Base-by-base conservation (phyloP, 2,329 filamentous ascomycete genomes). In the Cladosporium colombiae region DNA sequence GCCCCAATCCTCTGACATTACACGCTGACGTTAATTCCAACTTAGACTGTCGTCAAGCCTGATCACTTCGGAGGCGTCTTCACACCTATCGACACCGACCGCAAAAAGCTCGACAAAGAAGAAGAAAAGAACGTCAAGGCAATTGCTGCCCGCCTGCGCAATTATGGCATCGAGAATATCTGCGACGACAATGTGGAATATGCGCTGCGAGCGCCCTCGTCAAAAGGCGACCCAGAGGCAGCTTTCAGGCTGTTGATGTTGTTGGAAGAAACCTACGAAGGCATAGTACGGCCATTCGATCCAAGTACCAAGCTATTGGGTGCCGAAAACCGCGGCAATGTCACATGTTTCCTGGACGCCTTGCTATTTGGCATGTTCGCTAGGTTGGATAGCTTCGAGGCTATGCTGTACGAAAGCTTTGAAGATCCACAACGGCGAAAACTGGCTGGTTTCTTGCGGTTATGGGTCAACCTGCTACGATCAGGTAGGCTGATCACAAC, bases 291-390 rank as follows among this genome's bases (percentile, higher is more conserved):
- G 68, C 86, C 88, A 18, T 96, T 92, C 79, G 85, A 92, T 64
- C 87, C 92, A 10, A 84, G 84, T 62, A 84, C 90, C 8, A 85
- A 85, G 65, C 88, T 98, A 81, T 81, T 92, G 5, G 95, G 95
- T 7, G 94, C 95, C 14, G 90, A 92, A 72, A 99, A 99, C 74
- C 85, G 93, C 57, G 85, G 89, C 53, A 87, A 86, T 57, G 92
- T 97, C 40, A 98, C 94, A n/a, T 99, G 95, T 80, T 98, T 96
- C 76, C 82, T 98, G 18, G 95, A 98, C 76, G 86, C 94, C 0
- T 81, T 98, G 25, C 84, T 99, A 1, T 98, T 97, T 76, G 91
- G 94, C 76, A 97, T 99, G 92, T 98, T 98, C 76, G 91, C 91
- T 21, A 89, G 91, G 67, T 84, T 97, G 44, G 90, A 92, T 70